Conservation (phyloP, 2,329 filamentous ascomycete species). For the Fusarium mangiferae region DNA sequence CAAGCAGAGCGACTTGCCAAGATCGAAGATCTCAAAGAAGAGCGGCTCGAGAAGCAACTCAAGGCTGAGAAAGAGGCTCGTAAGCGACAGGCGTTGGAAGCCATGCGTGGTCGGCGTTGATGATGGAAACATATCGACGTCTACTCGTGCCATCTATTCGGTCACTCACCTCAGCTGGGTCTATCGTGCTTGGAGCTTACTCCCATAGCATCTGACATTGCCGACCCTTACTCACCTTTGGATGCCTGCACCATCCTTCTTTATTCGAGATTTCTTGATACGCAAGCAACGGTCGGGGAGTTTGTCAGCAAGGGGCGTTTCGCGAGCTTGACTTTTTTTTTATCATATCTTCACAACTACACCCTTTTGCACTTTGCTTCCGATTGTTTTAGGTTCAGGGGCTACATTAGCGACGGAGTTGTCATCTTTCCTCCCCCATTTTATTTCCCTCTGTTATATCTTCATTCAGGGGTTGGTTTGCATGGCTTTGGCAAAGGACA, state of each 20-base stretch:
- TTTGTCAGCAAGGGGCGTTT: constrained; percentile 33
- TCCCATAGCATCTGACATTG: not conserved
- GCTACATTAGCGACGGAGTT: constrained; percentile 56
- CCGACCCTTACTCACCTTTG: not conserved
- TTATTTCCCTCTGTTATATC: constrained; percentile 1
- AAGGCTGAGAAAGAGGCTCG: constrained; percentile 71
- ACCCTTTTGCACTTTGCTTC: constrained; percentile 14
- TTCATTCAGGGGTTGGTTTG: constrained; percentile 10
- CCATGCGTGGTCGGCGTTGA: constrained; percentile 47
- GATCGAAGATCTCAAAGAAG: constrained; percentile 73
- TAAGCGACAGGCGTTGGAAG: constrained; percentile 55
- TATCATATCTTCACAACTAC: not conserved
- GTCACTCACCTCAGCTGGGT: not conserved
- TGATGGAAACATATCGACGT: constrained; percentile 12
- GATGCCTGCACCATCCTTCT: not conserved
- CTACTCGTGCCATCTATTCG: not conserved
- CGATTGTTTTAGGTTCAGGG: constrained; percentile 23
- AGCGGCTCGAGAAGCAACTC: constrained; percentile 69
- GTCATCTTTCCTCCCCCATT: constrained; percentile 22
- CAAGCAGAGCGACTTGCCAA: constrained; percentile 70
- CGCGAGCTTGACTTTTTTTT: constrained; percentile 23
- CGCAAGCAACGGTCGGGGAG: constrained; percentile 34
- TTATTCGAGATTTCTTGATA: constrained; percentile 14
- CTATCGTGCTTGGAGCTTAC: not conserved
- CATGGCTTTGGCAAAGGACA: constrained; percentile 31